These are phyloP conservation scores for Raphanus hybrid DNA, from an alignment of 441 rosid genomes.

Conservation along the genomic window DNA sequence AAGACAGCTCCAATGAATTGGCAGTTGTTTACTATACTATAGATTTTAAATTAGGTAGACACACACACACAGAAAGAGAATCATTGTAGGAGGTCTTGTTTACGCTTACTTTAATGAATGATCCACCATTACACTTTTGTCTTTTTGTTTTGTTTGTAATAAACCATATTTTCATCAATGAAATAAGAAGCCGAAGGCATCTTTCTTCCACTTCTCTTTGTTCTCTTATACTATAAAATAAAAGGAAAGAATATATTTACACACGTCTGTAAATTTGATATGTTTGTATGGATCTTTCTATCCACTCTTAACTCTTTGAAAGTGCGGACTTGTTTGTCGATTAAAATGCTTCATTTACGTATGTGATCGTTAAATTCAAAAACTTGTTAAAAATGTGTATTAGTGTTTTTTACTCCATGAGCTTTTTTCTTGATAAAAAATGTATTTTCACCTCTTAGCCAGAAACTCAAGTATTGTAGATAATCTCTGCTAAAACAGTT, in stretches of 20 bases:
- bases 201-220: constrained; percentile 20
- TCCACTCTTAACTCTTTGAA: not conserved
- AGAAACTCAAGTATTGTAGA: too few species aligned
- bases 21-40: constrained; percentile 30
- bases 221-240: not conserved
- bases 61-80: not conserved
- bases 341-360: not conserved
- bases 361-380: not conserved
- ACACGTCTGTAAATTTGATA: too few species aligned
- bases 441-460: too few species aligned
- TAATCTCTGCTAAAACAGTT: too few species aligned
- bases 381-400: not conserved
- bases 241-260: too few species aligned
- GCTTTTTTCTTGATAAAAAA: not conserved
- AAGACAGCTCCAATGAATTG: constrained; percentile 44
- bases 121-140: constrained; percentile 40
- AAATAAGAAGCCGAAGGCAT: constrained; percentile 42
- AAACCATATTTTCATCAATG: constrained; percentile 27
- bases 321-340: not conserved
- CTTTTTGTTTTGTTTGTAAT: constrained; percentile 23
- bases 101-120: constrained; percentile 27
- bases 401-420: not conserved
- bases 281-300: not conserved
- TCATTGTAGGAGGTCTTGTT: constrained; percentile 22
- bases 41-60: constrained; percentile 33